Evolutionary conservation across 768 basidiomycete species (phyloP).

Genomic region (Trametes meyenii): DNA sequence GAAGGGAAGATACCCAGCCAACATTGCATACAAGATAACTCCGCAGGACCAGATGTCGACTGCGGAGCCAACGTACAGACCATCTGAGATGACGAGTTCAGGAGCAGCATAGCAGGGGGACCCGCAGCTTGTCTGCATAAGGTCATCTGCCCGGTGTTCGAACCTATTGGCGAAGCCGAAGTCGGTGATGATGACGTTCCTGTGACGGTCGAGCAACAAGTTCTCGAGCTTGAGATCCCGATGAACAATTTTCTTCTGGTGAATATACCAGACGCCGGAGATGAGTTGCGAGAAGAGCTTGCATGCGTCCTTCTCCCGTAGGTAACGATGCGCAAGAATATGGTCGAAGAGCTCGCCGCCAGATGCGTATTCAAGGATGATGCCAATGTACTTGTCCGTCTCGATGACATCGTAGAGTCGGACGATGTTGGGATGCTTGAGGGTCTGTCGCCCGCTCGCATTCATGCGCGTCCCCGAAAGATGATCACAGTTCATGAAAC

Average conservation of each 20-base stretch:
- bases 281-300: slow-evolving; percentile 98
- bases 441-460: slow-evolving; percentile 51
- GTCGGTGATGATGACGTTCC: slow-evolving; percentile 99
- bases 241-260: slow-evolving; percentile 99
- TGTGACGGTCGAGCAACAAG: slow-evolving; percentile 91
- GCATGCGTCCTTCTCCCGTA: slow-evolving; percentile 91
- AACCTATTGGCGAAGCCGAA: slow-evolving; percentile 99
- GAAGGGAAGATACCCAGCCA: slow-evolving; percentile 97
- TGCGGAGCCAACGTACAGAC: slow-evolving; percentile 94
- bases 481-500: slow-evolving; percentile 11
- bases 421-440: slow-evolving; percentile 98
- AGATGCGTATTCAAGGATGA: slow-evolving; percentile 97
- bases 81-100: slow-evolving; percentile 96
- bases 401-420: slow-evolving; percentile 98
- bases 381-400: slow-evolving; percentile 99
- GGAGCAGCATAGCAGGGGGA: slow-evolving; percentile 98
- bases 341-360: slow-evolving; percentile 99
- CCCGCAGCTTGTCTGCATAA: slow-evolving; percentile 98
- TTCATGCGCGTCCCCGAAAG: slow-evolving; percentile 25
- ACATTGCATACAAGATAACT: slow-evolving; percentile 96
- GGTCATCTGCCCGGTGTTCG: slow-evolving; percentile 88
- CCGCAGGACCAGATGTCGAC: slow-evolving; percentile 99
- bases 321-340: slow-evolving; percentile 95
- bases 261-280: slow-evolving; percentile 98
- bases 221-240: slow-evolving; percentile 99